phyloP scores from a whole-genome alignment of 2,329 filamentous ascomycete genomes.

The Neopestalotiopsis rosae region DNA sequence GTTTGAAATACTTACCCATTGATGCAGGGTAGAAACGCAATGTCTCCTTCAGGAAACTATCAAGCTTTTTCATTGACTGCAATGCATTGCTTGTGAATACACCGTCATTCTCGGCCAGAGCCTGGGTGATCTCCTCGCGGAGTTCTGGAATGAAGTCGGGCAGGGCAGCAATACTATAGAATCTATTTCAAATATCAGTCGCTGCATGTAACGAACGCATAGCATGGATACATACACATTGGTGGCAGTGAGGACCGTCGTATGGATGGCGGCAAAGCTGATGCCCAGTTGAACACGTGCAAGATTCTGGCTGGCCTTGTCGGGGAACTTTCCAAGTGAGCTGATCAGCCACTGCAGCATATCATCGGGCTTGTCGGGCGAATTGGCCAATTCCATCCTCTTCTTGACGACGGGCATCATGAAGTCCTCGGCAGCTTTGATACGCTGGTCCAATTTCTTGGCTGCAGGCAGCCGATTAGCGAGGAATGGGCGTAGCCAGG shows the following conservation, averaged over 20 bases:
- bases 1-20: slow-evolving; percentile 27
- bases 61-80: slow-evolving; percentile 36
- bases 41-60: slow-evolving; percentile 37
- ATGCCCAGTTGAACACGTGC: slow-evolving; percentile 47
- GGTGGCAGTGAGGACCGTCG: slow-evolving; percentile 46
- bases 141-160: slow-evolving; percentile 54
- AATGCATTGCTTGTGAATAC: slow-evolving; percentile 33
- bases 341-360: slow-evolving; percentile 51
- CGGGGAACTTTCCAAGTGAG: slow-evolving; percentile 38
- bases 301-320: slow-evolving; percentile 35
- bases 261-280: slow-evolving; percentile 56
- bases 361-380: slow-evolving; percentile 40
- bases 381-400: slow-evolving; percentile 19
- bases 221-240: slow-evolving; percentile 37
- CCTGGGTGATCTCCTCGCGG: slow-evolving; percentile 52
- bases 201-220: not conserved
- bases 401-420: not conserved
- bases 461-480: slow-evolving; percentile 1
- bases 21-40: slow-evolving; percentile 26
- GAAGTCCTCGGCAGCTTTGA: slow-evolving; percentile 2
- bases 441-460: slow-evolving; percentile 9
- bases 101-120: slow-evolving; percentile 39
- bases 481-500: slow-evolving; percentile 8
- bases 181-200: slow-evolving; percentile 31
- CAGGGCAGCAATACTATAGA: slow-evolving; percentile 49